These are phyloP conservation scores for Penicillium brasilianum DNA, from an alignment of 2,329 filamentous ascomycete genomes.

Conservation along the genomic window DNA sequence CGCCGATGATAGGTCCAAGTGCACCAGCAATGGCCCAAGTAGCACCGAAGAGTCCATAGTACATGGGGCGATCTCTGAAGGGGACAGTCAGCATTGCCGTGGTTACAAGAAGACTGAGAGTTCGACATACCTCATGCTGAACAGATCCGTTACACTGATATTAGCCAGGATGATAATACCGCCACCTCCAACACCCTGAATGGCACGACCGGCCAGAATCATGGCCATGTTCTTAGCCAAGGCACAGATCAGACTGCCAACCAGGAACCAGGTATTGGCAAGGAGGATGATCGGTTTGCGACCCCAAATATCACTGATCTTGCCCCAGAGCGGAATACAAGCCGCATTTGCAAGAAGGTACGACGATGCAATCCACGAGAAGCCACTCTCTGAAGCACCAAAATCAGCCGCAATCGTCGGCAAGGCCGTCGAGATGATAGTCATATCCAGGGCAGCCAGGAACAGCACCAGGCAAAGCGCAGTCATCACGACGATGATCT, in stretches of 20 bases:
- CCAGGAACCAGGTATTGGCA: conserved; percentile 66
- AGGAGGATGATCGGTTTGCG: conserved; percentile 66
- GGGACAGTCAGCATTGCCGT: conserved; percentile 15
- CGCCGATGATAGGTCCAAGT: conserved; percentile 66
- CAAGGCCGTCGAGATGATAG: conserved; percentile 53
- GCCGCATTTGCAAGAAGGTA: conserved; percentile 54
- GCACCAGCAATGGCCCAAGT: conserved; percentile 67
- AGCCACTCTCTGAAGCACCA: conserved; percentile 49
- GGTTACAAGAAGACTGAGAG: neutral
- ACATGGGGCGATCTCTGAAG: conserved; percentile 59
- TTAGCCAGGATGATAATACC: conserved; percentile 68
- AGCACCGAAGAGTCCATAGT: conserved; percentile 66
- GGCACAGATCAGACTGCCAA: conserved; percentile 66
- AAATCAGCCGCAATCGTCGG: conserved; percentile 52
- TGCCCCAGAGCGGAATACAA: conserved; percentile 64
- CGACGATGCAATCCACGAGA: conserved; percentile 56
- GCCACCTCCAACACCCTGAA: conserved; percentile 68
- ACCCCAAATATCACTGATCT: conserved; percentile 70
- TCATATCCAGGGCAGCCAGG: conserved; percentile 65
- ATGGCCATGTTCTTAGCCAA: conserved; percentile 64
- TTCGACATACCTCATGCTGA: conserved; percentile 58
- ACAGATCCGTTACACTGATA: conserved; percentile 68
- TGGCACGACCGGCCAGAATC: conserved; percentile 64
- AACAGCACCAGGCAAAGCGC: conserved; percentile 60
- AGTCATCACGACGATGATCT: conserved; percentile 48